Evolutionary conservation across 495 filamentous ascomycete species (phyloP), one percentile per base, ranked within the genome.

Genomic region (Penicillium ochrochloron): DNA sequence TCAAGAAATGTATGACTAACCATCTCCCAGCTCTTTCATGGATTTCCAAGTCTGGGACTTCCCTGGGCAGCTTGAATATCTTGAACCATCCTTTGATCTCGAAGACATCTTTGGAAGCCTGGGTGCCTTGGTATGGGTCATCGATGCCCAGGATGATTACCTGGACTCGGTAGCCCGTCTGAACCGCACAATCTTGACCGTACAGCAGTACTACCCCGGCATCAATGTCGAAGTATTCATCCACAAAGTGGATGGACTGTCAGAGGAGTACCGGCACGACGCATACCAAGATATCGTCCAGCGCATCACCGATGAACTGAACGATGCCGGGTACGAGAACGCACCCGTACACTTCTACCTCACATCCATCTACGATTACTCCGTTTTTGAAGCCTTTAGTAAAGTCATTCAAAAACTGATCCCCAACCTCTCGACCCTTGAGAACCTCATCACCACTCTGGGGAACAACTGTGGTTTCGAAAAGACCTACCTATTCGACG

Each of bases 31-130:
- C 70, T 97, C 94, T 8, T 97, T 99, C 68, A 96, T 98, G 93
- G 93, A 97, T 70, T 97, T 99, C 71, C 94, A 98, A 73, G 91
- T 97, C 34, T 97, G 92, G 92, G 95, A 99, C 71, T 92, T 99
- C 59, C 95, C 96, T 0, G 93, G 94, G 31, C 93, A 97, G 73
- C 86, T 98, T 58, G 90, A 97, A 75, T 92, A 93, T 63, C 85
- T 93, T 56, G 92, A 97, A 76, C 90, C 84, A 33, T 86, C 84
- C 7, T 92, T 96, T 66, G 96, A 99, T 75, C 87, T 93, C 34
- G 92, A 96, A 68, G 88, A 90, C 69, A 94, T 97, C 70, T 97
- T 99, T 76, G 90, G 91, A 54, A 92, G 93, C 71, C 89, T 96
- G 34, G 95, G 96, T 5, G 94, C 94, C 5, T 80, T 98, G 33